phyloP scores from a whole-genome alignment of 2,329 filamentous ascomycete species.

The Xylaria hypoxylon region DNA sequence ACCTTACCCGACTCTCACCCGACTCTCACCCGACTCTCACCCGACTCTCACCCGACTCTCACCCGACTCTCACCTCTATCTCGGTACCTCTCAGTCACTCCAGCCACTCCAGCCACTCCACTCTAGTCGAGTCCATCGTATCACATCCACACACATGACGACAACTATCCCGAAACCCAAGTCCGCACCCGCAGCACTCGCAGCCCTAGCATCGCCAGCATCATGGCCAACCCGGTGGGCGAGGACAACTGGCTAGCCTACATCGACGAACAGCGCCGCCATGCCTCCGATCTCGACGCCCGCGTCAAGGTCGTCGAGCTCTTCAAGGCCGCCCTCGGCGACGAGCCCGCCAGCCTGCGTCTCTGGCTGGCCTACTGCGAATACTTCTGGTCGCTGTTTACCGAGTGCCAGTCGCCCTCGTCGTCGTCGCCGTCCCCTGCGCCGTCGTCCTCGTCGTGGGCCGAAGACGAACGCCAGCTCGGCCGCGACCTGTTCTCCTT shows the following conservation, averaged over 20 bases:
- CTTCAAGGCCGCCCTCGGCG: constrained; percentile 75
- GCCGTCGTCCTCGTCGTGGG: constrained; percentile 57
- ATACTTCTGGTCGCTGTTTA: constrained; percentile 79
- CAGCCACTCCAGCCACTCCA: too few relatives aligned
- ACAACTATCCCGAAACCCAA: constrained; percentile 22
- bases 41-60: too few relatives aligned
- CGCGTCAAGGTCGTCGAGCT: constrained; percentile 77
- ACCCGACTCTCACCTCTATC: too few relatives aligned
- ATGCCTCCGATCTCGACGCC: constrained; percentile 71
- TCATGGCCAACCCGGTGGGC: constrained; percentile 71
- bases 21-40: too few relatives aligned
- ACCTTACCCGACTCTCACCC: too few relatives aligned
- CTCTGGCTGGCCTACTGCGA: constrained; percentile 84
- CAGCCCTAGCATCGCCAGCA: constrained; percentile 31
- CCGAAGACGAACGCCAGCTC: constrained; percentile 75
- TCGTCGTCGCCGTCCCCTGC: constrained; percentile 10
- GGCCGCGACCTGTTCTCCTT: constrained; percentile 79
- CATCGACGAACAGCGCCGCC: constrained; percentile 75
- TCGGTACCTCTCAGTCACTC: too few relatives aligned
- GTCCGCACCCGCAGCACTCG: constrained; percentile 23
- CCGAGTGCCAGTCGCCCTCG: constrained; percentile 68
- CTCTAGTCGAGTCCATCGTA: background rate
- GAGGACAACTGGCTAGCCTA: constrained; percentile 83
- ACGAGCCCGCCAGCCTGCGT: constrained; percentile 78
- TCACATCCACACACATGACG: constrained; percentile 36